These are phyloP conservation scores for Kuraishia cidri DNA, from an alignment of 805 yeast genomes.

Conservation along the genomic window DNA sequence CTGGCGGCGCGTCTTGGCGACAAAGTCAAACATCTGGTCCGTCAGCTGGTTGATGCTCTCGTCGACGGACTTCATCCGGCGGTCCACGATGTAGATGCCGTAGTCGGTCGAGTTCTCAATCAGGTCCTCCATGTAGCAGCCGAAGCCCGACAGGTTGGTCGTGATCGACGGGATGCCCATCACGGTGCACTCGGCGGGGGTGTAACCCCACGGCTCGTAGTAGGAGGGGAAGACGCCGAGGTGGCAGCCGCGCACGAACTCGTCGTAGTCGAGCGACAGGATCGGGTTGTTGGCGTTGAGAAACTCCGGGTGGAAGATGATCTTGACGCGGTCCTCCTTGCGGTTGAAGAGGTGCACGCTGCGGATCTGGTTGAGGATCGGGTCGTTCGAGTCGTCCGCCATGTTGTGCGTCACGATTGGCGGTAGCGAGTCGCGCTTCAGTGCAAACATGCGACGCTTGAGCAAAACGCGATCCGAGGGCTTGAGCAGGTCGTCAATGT, in stretches of 20 bases:
- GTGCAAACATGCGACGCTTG: constrained; percentile 88
- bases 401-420: constrained; percentile 97
- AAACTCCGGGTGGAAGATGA: constrained; percentile 96
- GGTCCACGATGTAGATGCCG: constrained; percentile 94
- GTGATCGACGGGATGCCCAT: constrained; percentile 99
- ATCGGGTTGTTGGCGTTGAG: constrained; percentile 92
- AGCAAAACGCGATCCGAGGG: constrained; percentile 83
- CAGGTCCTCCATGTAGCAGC: constrained; percentile 97
- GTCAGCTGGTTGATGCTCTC: constrained; percentile 88
- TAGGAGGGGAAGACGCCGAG: constrained; percentile 97
- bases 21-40: constrained; percentile 83
- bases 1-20: constrained; percentile 87
- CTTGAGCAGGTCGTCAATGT: constrained; percentile 74
- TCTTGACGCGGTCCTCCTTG: constrained; percentile 86
- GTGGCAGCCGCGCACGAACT: constrained; percentile 96
- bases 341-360: constrained; percentile 85
- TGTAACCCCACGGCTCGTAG: constrained; percentile 99
- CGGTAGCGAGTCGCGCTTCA: constrained; percentile 83
- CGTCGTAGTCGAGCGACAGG: constrained; percentile 89
- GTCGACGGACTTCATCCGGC: constrained; percentile 86
- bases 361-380: constrained; percentile 85
- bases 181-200: constrained; percentile 98
- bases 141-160: constrained; percentile 92
- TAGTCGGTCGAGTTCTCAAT: constrained; percentile 92
- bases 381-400: constrained; percentile 88